Evolutionary conservation across 768 basidiomycete species (phyloP).

Genomic region (Leccinum variicolor): DNA sequence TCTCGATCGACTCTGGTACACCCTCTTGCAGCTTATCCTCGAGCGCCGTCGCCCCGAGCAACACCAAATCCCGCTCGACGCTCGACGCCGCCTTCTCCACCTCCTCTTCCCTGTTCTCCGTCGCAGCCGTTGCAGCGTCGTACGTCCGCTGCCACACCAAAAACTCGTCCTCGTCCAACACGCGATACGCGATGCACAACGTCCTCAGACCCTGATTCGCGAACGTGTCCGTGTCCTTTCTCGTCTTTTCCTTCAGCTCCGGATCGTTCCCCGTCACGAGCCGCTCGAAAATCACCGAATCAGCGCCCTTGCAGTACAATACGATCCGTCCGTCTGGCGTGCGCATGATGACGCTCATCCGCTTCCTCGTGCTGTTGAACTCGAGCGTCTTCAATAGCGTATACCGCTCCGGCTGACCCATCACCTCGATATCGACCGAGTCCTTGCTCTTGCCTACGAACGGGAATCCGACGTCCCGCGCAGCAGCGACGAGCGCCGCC

Average conservation of each 20-base stretch:
- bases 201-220: slow-evolving; percentile 92
- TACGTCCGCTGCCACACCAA: slow-evolving; percentile 73
- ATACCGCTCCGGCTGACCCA: slow-evolving; percentile 85
- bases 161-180: slow-evolving; percentile 82
- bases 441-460: slow-evolving; percentile 78
- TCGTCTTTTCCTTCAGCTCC: slow-evolving; percentile 70
- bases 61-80: slow-evolving; percentile 78
- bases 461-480: slow-evolving; percentile 90
- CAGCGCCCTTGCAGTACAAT: slow-evolving; percentile 96
- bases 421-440: slow-evolving; percentile 81
- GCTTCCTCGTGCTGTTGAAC: slow-evolving; percentile 91
- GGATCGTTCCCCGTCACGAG: slow-evolving; percentile 75
- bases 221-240: slow-evolving; percentile 87
- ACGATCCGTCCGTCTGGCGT: slow-evolving; percentile 78
- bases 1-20: slow-evolving; percentile 94
- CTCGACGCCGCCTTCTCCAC: slow-evolving; percentile 83
- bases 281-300: slow-evolving; percentile 89
- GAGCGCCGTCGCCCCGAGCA: slow-evolving; percentile 92
- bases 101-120: slow-evolving; percentile 84
- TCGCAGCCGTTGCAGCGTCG: slow-evolving; percentile 76
- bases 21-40: slow-evolving; percentile 98
- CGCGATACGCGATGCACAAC: slow-evolving; percentile 81
- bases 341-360: slow-evolving; percentile 92
- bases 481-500: slow-evolving; percentile 88
- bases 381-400: slow-evolving; percentile 79